A percentile compares a stretch with the other conserved stretches of the same genome.
phyloP scores from a whole-genome alignment of 1,284 basidiomycete species.

The Cutaneotrichosporon arboriforme region DNA sequence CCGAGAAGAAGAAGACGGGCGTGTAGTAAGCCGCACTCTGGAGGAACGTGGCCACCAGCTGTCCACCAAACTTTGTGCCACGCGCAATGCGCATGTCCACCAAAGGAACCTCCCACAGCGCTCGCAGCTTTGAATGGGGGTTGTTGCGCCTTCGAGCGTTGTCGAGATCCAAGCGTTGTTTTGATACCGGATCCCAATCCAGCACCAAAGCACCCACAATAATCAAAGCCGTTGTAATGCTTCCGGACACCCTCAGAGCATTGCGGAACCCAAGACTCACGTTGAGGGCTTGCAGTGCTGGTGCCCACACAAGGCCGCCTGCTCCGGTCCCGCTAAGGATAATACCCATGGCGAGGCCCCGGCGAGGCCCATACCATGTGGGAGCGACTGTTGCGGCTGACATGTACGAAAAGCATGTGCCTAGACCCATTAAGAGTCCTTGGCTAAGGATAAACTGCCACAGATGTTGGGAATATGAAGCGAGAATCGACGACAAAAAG shows the following conservation, averaged over 20 bases:
- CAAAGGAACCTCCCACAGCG: slow-evolving; percentile 21
- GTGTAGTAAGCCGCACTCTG: slow-evolving; percentile 34
- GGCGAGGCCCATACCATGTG: slow-evolving; percentile 25
- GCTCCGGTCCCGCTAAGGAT: slow-evolving; percentile 33
- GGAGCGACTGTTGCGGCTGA: slow-evolving; percentile 31
- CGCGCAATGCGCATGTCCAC: slow-evolving; percentile 29
- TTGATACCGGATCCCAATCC: slow-evolving; percentile 28
- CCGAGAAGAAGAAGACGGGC: slow-evolving; percentile 35
- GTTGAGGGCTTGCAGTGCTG: slow-evolving; percentile 25
- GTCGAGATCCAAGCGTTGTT: slow-evolving; percentile 17
- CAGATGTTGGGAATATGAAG: slow-evolving; percentile 20
- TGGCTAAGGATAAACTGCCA: slow-evolving; percentile 35
- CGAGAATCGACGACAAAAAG: slow-evolving; percentile 17
- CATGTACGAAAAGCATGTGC: slow-evolving; percentile 30
- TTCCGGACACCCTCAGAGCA: slow-evolving; percentile 24
- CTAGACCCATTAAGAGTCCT: slow-evolving; percentile 28
- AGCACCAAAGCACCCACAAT: slow-evolving; percentile 12
- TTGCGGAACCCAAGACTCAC: slow-evolving; percentile 23
- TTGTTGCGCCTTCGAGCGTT: background rate
- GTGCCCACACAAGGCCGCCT: slow-evolving; percentile 31
- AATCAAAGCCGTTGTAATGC: slow-evolving; percentile 16
- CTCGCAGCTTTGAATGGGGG: background rate
- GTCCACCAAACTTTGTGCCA: slow-evolving; percentile 19
- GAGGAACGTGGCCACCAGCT: slow-evolving; percentile 19
- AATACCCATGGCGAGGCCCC: slow-evolving; percentile 34